Evolutionary conservation across 1,284 basidiomycete genomes (phyloP).

Genomic region (Tranzscheliella williamsii): DNA sequence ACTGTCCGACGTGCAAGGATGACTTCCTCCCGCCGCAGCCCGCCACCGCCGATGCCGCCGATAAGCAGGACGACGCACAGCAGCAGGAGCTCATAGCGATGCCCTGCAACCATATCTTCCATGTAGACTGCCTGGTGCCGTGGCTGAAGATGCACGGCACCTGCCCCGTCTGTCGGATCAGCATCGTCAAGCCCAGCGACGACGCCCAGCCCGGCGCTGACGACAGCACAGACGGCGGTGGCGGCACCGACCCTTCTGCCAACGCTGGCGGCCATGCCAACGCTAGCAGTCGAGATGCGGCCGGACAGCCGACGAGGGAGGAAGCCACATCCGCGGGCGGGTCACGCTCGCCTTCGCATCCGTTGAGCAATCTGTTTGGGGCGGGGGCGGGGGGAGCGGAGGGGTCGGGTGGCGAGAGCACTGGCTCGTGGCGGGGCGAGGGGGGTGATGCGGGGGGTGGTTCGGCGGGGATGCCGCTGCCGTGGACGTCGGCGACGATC

Average conservation of each 20-base stretch:
- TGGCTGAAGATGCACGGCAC: constrained; percentile 49
- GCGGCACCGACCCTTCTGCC: background rate
- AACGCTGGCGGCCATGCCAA: background rate
- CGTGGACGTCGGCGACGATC: background rate
- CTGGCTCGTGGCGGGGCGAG: background rate
- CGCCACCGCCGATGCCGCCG: background rate
- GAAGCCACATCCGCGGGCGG: background rate
- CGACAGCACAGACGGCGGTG: background rate
- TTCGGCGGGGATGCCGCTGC: background rate
- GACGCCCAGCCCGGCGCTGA: background rate
- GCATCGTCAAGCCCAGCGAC: constrained; percentile 23
- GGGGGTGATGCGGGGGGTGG: background rate
- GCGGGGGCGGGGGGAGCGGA: background rate
- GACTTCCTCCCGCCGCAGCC: constrained; percentile 27
- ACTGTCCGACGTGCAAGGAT: constrained; percentile 55
- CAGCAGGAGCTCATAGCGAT: constrained; percentile 43
- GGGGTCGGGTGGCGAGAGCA: background rate
- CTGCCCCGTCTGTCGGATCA: constrained; percentile 51
- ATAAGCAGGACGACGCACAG: constrained; percentile 15
- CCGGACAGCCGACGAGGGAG: background rate
- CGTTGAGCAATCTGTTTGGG: background rate
- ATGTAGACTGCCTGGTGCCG: constrained; percentile 51
- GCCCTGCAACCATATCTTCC: constrained; percentile 52
- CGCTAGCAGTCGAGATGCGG: background rate
- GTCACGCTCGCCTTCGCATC: background rate